Percentiles rank a stretch among this genome's conserved stretches.
Conservation (phyloP, 306 rosid genomes). For the Hylodesmum podocarpum region DNA sequence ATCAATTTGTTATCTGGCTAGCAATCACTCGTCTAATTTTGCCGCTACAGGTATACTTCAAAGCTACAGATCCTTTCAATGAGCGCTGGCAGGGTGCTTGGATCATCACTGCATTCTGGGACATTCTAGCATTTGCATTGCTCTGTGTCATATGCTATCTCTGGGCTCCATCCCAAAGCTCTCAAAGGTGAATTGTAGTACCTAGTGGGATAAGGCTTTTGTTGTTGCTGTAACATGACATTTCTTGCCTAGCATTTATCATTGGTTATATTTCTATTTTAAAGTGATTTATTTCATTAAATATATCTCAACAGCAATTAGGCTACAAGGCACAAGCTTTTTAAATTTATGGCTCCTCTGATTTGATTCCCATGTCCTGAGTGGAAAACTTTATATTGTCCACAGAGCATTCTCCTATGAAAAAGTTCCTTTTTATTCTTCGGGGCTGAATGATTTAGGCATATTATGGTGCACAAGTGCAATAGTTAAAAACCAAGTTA, state of each 20-base stretch:
- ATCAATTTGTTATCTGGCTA: not conserved
- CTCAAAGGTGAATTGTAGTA: slow-evolving; percentile 66
- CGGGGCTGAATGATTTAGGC: not conserved
- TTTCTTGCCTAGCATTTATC: not conserved
- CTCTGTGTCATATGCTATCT: slow-evolving; percentile 88
- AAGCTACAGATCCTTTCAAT: slow-evolving; percentile 97
- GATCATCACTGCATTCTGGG: slow-evolving; percentile 97
- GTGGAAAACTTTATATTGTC: slow-evolving; percentile 7
- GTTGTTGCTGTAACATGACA: not conserved
- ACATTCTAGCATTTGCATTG: slow-evolving; percentile 75
- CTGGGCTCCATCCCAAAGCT: slow-evolving; percentile 99
- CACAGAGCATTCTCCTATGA: not conserved
- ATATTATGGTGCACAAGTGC: slow-evolving; percentile 18
- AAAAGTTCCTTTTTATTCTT: not conserved
- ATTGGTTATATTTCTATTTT: slow-evolving; percentile 6
- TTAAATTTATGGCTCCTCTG: slow-evolving; percentile 10
- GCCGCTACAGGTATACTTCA: slow-evolving; percentile 73
- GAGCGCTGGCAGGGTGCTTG: slow-evolving; percentile 98
- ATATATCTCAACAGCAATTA: slow-evolving; percentile 14
- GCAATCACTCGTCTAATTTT: slow-evolving; percentile 16
- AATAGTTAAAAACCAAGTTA: not conserved
- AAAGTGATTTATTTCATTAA: slow-evolving; percentile 2
- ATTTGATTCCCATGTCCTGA: slow-evolving; percentile 12
- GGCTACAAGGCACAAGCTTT: slow-evolving; percentile 14
- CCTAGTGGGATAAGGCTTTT: not conserved